Percentiles rank a stretch among this genome's conserved stretches.
These are phyloP conservation scores for Nigrograna mackinnonii DNA, from an alignment of 2,329 filamentous ascomycete genomes.

Conservation along the genomic window DNA sequence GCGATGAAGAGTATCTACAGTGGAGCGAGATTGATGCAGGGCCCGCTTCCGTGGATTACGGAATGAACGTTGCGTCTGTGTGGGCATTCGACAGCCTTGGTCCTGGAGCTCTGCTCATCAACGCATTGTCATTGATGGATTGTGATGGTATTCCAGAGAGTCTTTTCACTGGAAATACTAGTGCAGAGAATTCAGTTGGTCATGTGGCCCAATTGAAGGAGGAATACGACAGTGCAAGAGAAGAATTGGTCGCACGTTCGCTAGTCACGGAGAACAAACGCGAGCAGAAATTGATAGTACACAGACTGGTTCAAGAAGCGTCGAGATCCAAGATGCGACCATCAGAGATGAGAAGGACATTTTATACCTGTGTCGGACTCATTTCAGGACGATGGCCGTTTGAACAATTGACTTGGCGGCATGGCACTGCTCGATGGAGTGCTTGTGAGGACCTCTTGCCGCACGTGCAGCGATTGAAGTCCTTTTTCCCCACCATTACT, in stretches of 20 bases:
- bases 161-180: neutral
- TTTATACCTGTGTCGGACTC: neutral
- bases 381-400: neutral
- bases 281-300: neutral
- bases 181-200: neutral
- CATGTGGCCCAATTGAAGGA: neutral
- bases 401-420: neutral
- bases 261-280: neutral
- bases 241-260: neutral
- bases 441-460: neutral
- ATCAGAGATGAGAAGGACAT: neutral
- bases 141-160: neutral
- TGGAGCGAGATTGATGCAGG: neutral
- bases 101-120: neutral
- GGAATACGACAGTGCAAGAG: neutral
- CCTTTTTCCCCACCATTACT: neutral
- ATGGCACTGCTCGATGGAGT: neutral
- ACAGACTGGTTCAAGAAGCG: neutral
- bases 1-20: neutral
- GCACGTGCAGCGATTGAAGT: neutral
- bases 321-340: neutral
- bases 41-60: conserved; percentile 1
- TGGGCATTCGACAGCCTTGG: conserved; percentile 5
- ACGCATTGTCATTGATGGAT: neutral
- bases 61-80: conserved; percentile 2